A percentile compares a stretch with the other conserved stretches of the same genome.
These are phyloP conservation scores for Nannizziopsis arthrosporioides DNA, from an alignment of 2,329 filamentous ascomycete species.

Conservation along the genomic window DNA sequence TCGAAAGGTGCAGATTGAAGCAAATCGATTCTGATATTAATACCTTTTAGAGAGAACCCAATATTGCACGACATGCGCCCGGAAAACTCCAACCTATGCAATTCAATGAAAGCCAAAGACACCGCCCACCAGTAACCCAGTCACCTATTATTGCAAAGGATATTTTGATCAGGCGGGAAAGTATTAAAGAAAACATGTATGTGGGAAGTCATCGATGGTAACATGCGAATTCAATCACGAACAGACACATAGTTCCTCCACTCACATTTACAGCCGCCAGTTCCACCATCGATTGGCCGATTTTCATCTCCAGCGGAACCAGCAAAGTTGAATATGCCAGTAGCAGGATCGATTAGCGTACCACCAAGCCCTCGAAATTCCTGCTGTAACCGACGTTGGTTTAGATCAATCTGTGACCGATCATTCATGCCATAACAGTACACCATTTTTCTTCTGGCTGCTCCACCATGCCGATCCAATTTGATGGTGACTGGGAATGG, in stretches of 20 bases:
- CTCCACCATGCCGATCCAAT: slow-evolving; percentile 49
- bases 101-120: neutral
- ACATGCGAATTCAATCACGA: slow-evolving; percentile 1
- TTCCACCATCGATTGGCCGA: slow-evolving; percentile 43
- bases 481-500: slow-evolving; percentile 51
- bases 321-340: slow-evolving; percentile 32
- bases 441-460: slow-evolving; percentile 42
- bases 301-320: slow-evolving; percentile 15
- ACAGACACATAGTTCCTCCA: slow-evolving; percentile 44
- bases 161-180: neutral
- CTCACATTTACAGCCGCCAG: slow-evolving; percentile 47
- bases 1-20: too few relatives aligned
- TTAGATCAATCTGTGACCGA: slow-evolving; percentile 34
- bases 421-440: slow-evolving; percentile 50
- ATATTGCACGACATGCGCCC: neutral
- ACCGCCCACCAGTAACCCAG: neutral
- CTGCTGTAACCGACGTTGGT: slow-evolving; percentile 38
- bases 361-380: slow-evolving; percentile 44
- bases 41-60: too few relatives aligned
- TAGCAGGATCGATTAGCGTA: slow-evolving; percentile 40
- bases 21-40: too few relatives aligned
- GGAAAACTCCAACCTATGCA: neutral
- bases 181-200: neutral
- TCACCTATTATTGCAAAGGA: neutral
- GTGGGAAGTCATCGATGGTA: neutral